Base-by-base conservation (phyloP, 495 filamentous ascomycete species). In the Aspergillus kassunensis region DNA sequence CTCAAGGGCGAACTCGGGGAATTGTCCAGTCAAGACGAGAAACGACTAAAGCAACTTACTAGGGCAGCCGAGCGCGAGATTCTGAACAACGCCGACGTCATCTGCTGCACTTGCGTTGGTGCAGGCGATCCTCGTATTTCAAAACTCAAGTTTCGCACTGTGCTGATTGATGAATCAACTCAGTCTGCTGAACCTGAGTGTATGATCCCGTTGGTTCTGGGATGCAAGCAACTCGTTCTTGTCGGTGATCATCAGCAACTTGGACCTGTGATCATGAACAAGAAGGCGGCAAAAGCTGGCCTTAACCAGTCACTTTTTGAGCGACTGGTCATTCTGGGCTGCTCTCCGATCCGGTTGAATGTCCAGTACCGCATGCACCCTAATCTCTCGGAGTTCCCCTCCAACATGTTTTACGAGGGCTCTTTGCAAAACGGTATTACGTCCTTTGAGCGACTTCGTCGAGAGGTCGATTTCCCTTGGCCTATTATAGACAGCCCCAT, bases 321-420 rank as follows among this genome's bases (percentile, higher is more conserved):
- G 70, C 89, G 93, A 61, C 78, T 99, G 31, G 93, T 99, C 60
- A 91, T 91, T 59, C 78, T 97, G 36, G 87, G 88, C n/a, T 88
- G 91, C 63, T 85, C 85, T 7, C 93, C 93, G 7, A 96, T 97
- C 58, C 87, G 93, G 21, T 77, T 99, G 51, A 95, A 97, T 57
- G 90, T 97, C 16, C 93, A 99, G 66, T 99, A 99, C 65, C 92
- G 93, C 65, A 99, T 99, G 93, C 95, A 97, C 59, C 93, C 93
- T 18, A 96, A 93, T 63, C 81, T 99, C 41, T 99, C 93, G 0
- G 90, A 97, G 55, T 99, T 97, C 63, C 93, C 93, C 6, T 97
- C 92, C 49, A 97, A 97, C 68, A 99, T 99, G 93, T 99, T 99
- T 71, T 99, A 99, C 69, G 95, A 97, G 59, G 93, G 93, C 12